Conservation (phyloP, 2,329 filamentous ascomycete genomes). For the Clarireedia homoeocarpa region DNA sequence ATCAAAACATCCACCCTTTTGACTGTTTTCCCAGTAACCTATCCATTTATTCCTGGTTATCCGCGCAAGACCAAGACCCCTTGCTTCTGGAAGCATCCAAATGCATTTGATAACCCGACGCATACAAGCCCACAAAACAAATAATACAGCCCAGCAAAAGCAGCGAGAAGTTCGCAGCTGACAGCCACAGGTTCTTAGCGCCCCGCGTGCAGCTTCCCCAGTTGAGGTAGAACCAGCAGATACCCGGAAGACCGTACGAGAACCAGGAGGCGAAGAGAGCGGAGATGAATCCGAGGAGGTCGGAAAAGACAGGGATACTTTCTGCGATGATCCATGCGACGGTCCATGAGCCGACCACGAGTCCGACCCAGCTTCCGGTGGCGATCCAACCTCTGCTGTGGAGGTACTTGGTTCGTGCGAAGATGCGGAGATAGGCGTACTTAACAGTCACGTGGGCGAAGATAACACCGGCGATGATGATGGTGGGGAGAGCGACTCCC, state of each 20-base stretch:
- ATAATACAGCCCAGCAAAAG: constrained; percentile 12
- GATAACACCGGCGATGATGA: constrained; percentile 64
- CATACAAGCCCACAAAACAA: constrained; percentile 14
- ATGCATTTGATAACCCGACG: constrained; percentile 8
- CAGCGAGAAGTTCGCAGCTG: constrained; percentile 7
- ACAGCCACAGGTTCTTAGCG: constrained; percentile 10
- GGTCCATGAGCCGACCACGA: constrained; percentile 49
- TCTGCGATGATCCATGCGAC: constrained; percentile 60
- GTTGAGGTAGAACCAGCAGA: constrained; percentile 43
- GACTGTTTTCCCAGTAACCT: too few species aligned
- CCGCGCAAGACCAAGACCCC: constrained; percentile 5
- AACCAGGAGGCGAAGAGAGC: constrained; percentile 47
- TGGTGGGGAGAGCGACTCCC: constrained; percentile 61
- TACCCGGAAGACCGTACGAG: constrained; percentile 42
- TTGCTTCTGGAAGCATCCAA: not conserved
- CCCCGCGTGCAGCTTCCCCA: constrained; percentile 30
- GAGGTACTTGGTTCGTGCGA: constrained; percentile 38
- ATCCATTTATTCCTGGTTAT: constrained; percentile 1
- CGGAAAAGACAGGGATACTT: constrained; percentile 60
- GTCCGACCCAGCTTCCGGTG: constrained; percentile 48
- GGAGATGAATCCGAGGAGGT: constrained; percentile 55
- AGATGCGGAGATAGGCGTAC: constrained; percentile 57
- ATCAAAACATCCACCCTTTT: too few species aligned
- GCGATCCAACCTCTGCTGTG: constrained; percentile 41
- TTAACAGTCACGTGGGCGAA: constrained; percentile 60